Evolutionary conservation across 1,284 basidiomycete species (phyloP), one percentile per base, ranked within the genome.

Genomic region (Tetrapyrgos nigripes): DNA sequence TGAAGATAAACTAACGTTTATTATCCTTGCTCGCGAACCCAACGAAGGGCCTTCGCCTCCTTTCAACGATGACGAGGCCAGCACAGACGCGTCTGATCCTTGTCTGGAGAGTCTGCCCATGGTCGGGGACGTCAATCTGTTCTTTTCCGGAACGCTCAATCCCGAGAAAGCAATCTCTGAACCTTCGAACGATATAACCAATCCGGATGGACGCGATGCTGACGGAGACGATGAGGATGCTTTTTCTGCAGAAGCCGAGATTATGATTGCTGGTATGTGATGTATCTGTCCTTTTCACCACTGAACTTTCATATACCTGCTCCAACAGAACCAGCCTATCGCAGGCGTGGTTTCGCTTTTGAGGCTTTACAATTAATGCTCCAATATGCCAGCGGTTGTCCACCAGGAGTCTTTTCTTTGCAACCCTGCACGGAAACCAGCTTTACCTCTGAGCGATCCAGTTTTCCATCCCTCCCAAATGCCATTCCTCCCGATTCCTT

Each of bases 41-140:
- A 33, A 4, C 50, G 44, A 48, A 47, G 37, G 43, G 23, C 19
- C 24, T 11, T 58, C 35, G 45, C 19, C 35, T 21, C 28, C 31
- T 28, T 24, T 43, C 54, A 57, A 19, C 21, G n/a, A n/a, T n/a
- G n/a, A n/a, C n/a, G n/a, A n/a, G n/a, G n/a, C 26, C 0, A 47
- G 56, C 9, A 47, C 71, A 1, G 56, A 46, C 11, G 73, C 71
- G 1, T 58, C 63, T 3, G 74, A 76, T 55, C 71, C 76, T 11
- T 72, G 76, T n/a, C 63, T 86, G 11, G 55, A 65, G n/a, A 57
- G 70, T 4, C 78, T 87, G 23, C 82, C 80, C 10, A 96, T 97
- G 95, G 81, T 94, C 14, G 96, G 96, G 29, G 96, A 98, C 70
- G 94, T 96, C 43, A 98, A 98, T 70, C 75, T 97, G 27, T 97